Conservation (phyloP, 306 rosid species). For the Rosa rugosa region DNA sequence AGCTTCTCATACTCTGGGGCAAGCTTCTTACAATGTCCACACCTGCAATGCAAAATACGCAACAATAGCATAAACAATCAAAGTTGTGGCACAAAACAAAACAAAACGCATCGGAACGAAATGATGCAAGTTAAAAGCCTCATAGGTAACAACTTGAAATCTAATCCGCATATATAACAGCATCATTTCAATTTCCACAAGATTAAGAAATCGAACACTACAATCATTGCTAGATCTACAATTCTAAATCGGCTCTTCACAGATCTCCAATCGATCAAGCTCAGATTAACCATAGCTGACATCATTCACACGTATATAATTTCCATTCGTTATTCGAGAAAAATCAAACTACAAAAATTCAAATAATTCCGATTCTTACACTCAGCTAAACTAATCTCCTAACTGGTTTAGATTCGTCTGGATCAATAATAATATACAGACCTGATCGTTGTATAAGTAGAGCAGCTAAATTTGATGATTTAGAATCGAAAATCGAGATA, state of each 20-base stretch:
- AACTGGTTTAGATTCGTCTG: not conserved
- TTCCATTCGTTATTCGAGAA: not conserved
- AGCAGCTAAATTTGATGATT: not conserved
- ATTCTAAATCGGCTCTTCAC: not conserved
- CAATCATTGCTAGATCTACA: conserved; percentile 18
- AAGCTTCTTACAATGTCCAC: conserved; percentile 93
- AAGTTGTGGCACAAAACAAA: not conserved
- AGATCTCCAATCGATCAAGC: conserved; percentile 19
- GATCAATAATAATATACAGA: not conserved
- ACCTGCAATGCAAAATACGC: conserved; percentile 44
- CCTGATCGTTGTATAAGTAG: not conserved
- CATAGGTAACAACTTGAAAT: not conserved
- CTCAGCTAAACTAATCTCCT: not conserved
- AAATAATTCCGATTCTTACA: not conserved
- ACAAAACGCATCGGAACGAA: not conserved
- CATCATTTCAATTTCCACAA: not conserved
- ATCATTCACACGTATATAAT: not conserved
- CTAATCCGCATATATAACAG: not conserved
- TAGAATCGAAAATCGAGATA: conserved; percentile 5
- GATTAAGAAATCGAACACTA: not conserved
- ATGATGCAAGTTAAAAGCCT: not conserved
- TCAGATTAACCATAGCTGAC: conserved; percentile 1
- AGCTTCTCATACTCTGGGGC: conserved; percentile 88
- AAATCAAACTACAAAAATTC: not conserved
- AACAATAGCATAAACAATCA: not conserved